These are phyloP conservation scores for Botrytis aclada DNA, from an alignment of 2,329 filamentous ascomycete genomes.

Conservation along the genomic window DNA sequence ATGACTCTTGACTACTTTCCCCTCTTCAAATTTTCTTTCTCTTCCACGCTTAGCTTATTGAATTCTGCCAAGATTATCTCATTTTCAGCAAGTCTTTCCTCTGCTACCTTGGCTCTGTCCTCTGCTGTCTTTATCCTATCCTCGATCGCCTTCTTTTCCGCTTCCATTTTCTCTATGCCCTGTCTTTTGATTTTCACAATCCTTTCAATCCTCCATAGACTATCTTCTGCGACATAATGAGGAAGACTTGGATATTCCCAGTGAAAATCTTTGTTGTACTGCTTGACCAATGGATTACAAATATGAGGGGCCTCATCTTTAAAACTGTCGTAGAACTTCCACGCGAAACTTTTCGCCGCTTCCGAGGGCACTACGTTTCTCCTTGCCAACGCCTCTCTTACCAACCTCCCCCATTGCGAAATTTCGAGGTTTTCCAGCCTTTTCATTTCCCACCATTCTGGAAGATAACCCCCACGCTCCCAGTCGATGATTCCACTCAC, in stretches of 20 bases:
- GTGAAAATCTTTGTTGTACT: background rate
- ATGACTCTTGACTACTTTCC: background rate
- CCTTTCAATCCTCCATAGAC: fast-evolving
- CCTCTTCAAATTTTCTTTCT: background rate
- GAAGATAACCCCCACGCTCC: background rate
- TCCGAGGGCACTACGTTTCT: background rate
- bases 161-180: background rate
- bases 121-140: background rate
- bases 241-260: background rate
- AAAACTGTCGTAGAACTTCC: fast-evolving
- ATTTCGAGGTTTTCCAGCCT: fast-evolving
- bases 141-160: background rate
- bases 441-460: background rate
- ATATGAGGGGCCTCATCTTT: fast-evolving
- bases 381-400: background rate
- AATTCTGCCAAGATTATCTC: background rate
- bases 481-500: background rate
- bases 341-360: fast-evolving
- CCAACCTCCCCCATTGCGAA: fast-evolving
- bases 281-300: too few species aligned
- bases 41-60: background rate
- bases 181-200: background rate
- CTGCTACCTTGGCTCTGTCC: background rate
- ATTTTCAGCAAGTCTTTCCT: background rate
- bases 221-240: background rate